A percentile compares a stretch with the other conserved stretches of the same genome.
phyloP scores from a whole-genome alignment of 2,329 filamentous ascomycete genomes.

The Aotearoamyces nothofagi region DNA sequence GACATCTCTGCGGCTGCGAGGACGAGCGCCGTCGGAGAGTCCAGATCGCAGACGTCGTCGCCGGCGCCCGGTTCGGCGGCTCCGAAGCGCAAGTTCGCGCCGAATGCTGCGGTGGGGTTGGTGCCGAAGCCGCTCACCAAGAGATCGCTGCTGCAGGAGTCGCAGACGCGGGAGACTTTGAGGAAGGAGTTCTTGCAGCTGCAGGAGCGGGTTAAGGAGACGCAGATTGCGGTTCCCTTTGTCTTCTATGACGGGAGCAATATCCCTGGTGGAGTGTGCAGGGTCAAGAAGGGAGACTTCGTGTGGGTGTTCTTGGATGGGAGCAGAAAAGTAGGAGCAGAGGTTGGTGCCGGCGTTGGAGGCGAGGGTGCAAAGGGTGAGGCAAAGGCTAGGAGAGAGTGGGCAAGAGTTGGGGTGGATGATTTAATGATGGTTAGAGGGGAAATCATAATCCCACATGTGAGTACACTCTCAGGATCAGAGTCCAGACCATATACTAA shows the following conservation, averaged over 20 bases:
- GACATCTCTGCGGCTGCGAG: constrained; percentile 22
- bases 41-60: constrained; percentile 13
- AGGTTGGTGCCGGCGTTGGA: constrained; percentile 54
- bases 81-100: constrained; percentile 32
- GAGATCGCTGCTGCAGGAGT: constrained; percentile 62
- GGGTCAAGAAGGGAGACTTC: constrained; percentile 84
- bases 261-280: constrained; percentile 68
- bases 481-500: too few species aligned
- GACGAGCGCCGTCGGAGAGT: constrained; percentile 21
- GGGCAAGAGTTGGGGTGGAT: constrained; percentile 88
- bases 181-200: constrained; percentile 68
- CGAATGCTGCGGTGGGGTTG: constrained; percentile 43
- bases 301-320: constrained; percentile 89
- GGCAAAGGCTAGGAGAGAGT: constrained; percentile 55
- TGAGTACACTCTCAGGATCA: too few species aligned
- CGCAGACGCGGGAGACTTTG: constrained; percentile 57
- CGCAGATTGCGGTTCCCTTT: constrained; percentile 83
- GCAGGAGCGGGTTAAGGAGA: constrained; percentile 76
- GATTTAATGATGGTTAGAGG: constrained; percentile 88
- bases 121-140: constrained; percentile 67
- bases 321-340: constrained; percentile 78
- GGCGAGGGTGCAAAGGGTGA: constrained; percentile 39
- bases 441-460: constrained; percentile 85
- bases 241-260: constrained; percentile 95
- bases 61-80: constrained; percentile 15